Base-by-base conservation (phyloP, 164 flowering plant genomes). In the Chloranthus sessilifolius region DNA sequence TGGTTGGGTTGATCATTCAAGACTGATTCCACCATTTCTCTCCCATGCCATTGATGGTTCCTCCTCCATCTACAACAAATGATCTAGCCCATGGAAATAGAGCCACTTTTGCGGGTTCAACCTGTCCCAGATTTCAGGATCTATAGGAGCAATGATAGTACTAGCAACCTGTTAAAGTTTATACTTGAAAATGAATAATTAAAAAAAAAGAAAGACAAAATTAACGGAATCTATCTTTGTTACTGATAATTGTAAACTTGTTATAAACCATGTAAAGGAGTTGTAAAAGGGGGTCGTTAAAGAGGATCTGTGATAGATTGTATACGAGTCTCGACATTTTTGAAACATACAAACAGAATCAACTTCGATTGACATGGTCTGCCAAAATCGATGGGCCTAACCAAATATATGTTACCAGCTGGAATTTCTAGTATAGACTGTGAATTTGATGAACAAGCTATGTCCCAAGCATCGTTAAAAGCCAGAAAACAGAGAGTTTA, bases 1-100 rank as follows among this genome's bases (percentile, higher is more conserved):
- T 79, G 29, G 78, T 63, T 24, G 14, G 16, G 55, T 86, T 81
- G 41, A 25, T 66, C 75, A 89, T 94, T 80, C 99, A 94, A 30
- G 95, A 92, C 27, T 56, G 64, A 24, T 64, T 71, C 99, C 99
- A 94, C 99, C 99, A 94, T 73, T 76, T 53, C 45, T 67, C 61
- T 58, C 99, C 99, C 91, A 65, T 86, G n/a, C 99, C 99, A 55
- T 86, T 66, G 45, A 94, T 70, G 15, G 54, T 66, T 15, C 96
- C 95, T 43, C 80, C 79, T 7, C 97, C 96, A 55, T 77, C 78
- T 2, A 94, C 52, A 3, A 70, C 71, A 27, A 94, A 56, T 80
- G 70, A 41, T 79, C 75, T 63, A 94, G 64, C 31, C 73, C 67
- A 64, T 73, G 75, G 59, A 94, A 83, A 61, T 82, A 86, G 38